Evolutionary conservation across 148 eudicot genomes (phyloP).

Genomic region (Fagopyrum tataricum): DNA sequence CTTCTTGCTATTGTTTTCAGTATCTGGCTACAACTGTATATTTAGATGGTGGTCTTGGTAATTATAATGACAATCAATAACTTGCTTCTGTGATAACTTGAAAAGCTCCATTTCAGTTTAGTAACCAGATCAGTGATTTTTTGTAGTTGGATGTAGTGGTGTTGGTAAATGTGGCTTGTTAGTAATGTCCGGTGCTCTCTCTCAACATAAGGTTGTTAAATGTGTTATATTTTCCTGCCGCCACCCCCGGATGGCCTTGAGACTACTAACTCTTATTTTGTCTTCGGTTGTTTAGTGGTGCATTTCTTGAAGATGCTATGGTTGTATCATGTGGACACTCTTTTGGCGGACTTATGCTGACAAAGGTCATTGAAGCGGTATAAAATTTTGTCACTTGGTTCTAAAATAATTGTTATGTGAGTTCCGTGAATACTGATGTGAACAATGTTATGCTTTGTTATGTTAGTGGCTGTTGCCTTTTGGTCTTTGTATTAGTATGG

Average conservation of each 20-base stretch:
- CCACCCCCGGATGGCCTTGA: neutral
- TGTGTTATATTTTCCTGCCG: neutral
- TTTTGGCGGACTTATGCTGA: slow-evolving; percentile 78
- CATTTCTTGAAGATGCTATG: slow-evolving; percentile 89
- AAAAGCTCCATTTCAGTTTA: slow-evolving; percentile 3
- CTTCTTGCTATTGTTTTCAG: neutral
- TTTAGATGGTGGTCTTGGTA: neutral
- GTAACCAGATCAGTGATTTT: neutral
- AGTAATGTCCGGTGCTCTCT: neutral
- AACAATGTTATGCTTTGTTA: neutral
- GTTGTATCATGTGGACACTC: slow-evolving; percentile 89
- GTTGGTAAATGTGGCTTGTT: neutral
- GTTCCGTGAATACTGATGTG: neutral
- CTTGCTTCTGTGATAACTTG: neutral
- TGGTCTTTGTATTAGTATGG: neutral
- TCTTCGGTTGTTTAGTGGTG: slow-evolving; percentile 44
- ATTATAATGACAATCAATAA: neutral
- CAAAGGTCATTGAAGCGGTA: slow-evolving; percentile 71
- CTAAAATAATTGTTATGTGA: neutral
- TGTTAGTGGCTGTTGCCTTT: neutral
- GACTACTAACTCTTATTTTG: slow-evolving; percentile 8
- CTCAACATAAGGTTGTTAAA: neutral
- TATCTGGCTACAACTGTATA: neutral
- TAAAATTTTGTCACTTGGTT: slow-evolving; percentile 10
- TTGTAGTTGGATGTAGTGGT: neutral